A percentile compares a stretch with the other conserved stretches of the same genome.
phyloP scores from a whole-genome alignment of 2,329 filamentous ascomycete species.

The Septoria petroselini region DNA sequence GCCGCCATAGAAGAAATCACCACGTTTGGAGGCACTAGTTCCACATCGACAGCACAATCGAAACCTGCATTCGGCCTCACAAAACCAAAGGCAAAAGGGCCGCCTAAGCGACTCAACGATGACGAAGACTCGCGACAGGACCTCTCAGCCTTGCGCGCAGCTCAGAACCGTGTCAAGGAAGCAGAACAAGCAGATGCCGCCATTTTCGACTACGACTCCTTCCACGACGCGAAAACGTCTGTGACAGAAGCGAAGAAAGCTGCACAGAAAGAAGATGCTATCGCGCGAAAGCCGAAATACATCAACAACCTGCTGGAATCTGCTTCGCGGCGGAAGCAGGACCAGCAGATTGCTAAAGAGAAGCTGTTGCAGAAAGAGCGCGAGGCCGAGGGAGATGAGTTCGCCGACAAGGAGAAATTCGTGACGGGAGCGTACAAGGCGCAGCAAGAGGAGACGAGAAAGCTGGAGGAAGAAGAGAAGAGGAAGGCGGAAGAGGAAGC shows the following conservation, averaged over 20 bases:
- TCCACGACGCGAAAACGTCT: conserved; percentile 71
- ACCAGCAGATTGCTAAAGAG: conserved; percentile 74
- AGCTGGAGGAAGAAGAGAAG: conserved; percentile 69
- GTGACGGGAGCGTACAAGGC: conserved; percentile 79
- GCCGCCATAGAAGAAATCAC: conserved; percentile 56
- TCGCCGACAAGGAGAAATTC: conserved; percentile 78
- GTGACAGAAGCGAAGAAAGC: conserved; percentile 55
- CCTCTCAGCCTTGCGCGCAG: conserved; percentile 57
- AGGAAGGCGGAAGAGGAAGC: conserved; percentile 63
- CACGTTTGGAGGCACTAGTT: conserved; percentile 55
- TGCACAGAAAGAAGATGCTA: conserved; percentile 52
- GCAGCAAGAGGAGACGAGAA: conserved; percentile 72
- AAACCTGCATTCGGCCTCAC: conserved; percentile 35
- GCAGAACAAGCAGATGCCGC: conserved; percentile 67
- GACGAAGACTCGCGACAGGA: conserved; percentile 50
- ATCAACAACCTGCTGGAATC: conserved; percentile 71
- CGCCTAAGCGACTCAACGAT: conserved; percentile 40
- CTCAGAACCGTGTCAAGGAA: conserved; percentile 61
- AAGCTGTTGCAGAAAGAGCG: conserved; percentile 75
- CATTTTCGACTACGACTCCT: conserved; percentile 81
- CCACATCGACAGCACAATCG: conserved; percentile 17
- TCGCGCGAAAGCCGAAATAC: conserved; percentile 69
- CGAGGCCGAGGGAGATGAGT: conserved; percentile 77
- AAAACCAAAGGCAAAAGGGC: conserved; percentile 38
- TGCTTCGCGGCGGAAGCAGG: conserved; percentile 72